These are phyloP conservation scores for Solanum arcanum DNA, from an alignment of 257 asterid genomes.

Conservation along the genomic window DNA sequence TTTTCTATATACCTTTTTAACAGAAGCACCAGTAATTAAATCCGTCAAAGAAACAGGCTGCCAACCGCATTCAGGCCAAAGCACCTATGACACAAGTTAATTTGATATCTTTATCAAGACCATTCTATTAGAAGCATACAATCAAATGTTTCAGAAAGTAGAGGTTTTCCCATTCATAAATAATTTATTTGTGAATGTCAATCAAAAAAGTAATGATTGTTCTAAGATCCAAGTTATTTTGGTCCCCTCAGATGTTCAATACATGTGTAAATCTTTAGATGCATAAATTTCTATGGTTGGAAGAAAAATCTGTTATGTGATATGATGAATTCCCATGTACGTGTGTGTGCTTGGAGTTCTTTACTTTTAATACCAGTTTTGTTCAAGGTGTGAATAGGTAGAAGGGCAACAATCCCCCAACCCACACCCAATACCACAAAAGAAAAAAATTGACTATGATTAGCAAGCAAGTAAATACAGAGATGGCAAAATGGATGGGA, in stretches of 20 bases:
- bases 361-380: neutral
- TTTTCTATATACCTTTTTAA: constrained; percentile 84
- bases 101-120: neutral
- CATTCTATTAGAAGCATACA: neutral
- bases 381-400: neutral
- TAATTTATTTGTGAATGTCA: neutral
- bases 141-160: neutral
- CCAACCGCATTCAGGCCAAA: constrained; percentile 99
- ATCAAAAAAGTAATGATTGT: neutral
- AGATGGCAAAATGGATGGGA: neutral
- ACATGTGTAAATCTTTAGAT: neutral
- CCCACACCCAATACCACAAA: neutral
- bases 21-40: constrained; percentile 79
- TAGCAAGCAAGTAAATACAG: neutral
- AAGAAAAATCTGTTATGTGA: neutral
- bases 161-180: neutral
- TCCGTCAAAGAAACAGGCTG: constrained; percentile 97
- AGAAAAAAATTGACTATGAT: neutral
- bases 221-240: neutral
- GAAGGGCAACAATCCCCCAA: neutral
- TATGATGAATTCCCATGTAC: neutral
- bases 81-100: constrained; percentile 44
- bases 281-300: neutral
- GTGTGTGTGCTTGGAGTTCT: neutral
- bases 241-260: neutral